These are phyloP conservation scores for Allantophomopsis lycopodina DNA, from an alignment of 2,329 filamentous ascomycete genomes.

Conservation along the genomic window DNA sequence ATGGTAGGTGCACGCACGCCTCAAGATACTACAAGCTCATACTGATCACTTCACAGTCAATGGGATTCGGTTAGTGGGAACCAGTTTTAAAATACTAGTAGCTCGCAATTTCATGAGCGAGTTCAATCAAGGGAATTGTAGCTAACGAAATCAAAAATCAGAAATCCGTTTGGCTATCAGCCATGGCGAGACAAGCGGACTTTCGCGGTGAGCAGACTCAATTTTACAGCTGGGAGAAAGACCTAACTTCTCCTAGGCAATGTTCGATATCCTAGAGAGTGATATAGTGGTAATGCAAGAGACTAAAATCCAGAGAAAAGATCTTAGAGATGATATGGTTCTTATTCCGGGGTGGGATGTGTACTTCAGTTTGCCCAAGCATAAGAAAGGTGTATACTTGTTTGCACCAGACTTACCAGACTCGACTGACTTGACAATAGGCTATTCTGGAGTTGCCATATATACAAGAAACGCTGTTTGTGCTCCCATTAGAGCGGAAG, in stretches of 20 bases:
- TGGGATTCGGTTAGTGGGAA: conserved; percentile 49
- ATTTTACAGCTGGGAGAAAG: neutral
- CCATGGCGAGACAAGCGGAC: conserved; percentile 64
- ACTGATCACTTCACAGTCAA: conserved; percentile 40
- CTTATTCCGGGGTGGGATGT: conserved; percentile 91
- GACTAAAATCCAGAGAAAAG: conserved; percentile 89
- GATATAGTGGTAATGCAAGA: conserved; percentile 96
- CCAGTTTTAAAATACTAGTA: neutral
- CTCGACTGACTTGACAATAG: conserved; percentile 26
- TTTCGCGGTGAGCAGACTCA: conserved; percentile 39
- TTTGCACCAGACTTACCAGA: neutral
- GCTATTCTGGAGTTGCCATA: conserved; percentile 90
- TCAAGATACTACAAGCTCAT: conserved; percentile 4
- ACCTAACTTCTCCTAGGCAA: conserved; percentile 37
- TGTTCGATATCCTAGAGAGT: conserved; percentile 88
- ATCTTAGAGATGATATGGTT: conserved; percentile 90
- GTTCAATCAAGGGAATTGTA: conserved; percentile 2
- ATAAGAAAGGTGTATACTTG: conserved; percentile 64
- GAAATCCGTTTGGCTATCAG: conserved; percentile 73
- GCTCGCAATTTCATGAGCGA: conserved; percentile 1
- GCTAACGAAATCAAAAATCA: conserved; percentile 16
- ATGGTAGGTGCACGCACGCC: conserved; percentile 38
- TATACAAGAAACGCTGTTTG: conserved; percentile 85
- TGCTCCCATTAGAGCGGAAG: conserved; percentile 77
- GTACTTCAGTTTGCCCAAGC: conserved; percentile 81